Base-by-base conservation (phyloP, 495 filamentous ascomycete species). In the Mycothermus thermophilus region DNA sequence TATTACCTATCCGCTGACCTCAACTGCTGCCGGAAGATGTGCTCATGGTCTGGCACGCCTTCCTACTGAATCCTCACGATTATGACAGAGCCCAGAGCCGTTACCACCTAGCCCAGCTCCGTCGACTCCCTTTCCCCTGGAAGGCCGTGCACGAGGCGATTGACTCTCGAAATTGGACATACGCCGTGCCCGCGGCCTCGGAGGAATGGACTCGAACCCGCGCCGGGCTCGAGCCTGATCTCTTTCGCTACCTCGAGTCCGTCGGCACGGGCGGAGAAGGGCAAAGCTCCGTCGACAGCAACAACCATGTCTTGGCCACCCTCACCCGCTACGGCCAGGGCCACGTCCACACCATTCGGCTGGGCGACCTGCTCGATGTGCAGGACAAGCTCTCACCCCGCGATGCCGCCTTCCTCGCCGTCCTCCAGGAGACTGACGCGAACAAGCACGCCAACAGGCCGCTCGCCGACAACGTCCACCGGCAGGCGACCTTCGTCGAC, bases 31-130 rank as follows among this genome's bases (percentile, higher is more conserved):
- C 11, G 19, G 5, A 46, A 69, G 80, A 86, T 51, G 67, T 86
- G 1, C 51, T 86, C 16, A 80, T 86, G 77, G 75, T 84, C 3
- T 83, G 75, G 77, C 80, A 86, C 56, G 57, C 75, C 3, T 76
- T 77, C 42, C 68, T 80, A 67, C 66, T 86, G 5, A 83, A 82
- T 38, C 80, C 80, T 6, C 54, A 74, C 14, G 51, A 53, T 31
- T 84, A 72, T 43, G 20, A 30, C n/a, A 8, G 12, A 18, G 19
- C 17, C 15, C 17, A 25, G 10, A 14, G 10, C 8, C 34, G 17
- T 6, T n/a, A n/a, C n/a, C n/a, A n/a, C 8, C 16, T 30, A 1
- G 5, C 7, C 5, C 15, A 9, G 15, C 17, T 17, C 7, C 30
- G 17, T 8, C 13, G 13, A 21, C 3, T 30, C 14, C 27, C 11